Evolutionary conservation across 2,329 filamentous ascomycete genomes (phyloP), one percentile per base, ranked within the genome.

Genomic region (Tetracladium maxilliforme): DNA sequence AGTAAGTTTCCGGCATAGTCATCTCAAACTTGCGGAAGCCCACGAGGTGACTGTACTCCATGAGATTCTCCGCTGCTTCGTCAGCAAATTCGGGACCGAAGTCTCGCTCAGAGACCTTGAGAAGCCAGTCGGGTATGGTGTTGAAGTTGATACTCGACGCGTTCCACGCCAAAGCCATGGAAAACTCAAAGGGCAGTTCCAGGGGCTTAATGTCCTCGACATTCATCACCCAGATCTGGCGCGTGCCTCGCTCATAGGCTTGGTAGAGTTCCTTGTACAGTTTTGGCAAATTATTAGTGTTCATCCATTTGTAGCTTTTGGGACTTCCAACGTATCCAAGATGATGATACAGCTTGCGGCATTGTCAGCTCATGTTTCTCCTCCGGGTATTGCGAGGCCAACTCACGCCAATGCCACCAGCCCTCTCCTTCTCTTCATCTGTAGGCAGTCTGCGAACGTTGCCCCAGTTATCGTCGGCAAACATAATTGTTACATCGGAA

Each of bases 141-240:
- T 42, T 26, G 2, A 41, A 51, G 6, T 55, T 92, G 54, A 95
- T 68, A 61, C 90, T 90, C 56, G 90, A 82, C 52, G 86, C 73
- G 80, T 94, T 95, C 90, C 87, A 98, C 54, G 86, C 82, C 66
- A 86, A 87, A 62, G 79, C 68, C 90, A 95, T 98, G 33, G 60
- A 64, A 36, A 67, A 66, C 14, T 55, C 57, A 28, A 68, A 59
- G 1, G 64, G 60, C 0, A 66, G 43, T 38, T 70, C 65, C 13
- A 64, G 48, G 1, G 65, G 63, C 36, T 73, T 74, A 22, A 73
- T 49, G 32, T 74, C 68, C 7, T 67, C 68, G 2, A 73, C 63
- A 21, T 74, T 74, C 31, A 73, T 64, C 12, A 73, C 52, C 69
- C 69, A 73, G 14, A 73, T 65, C 10, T 60, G 51, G 16, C 57